A percentile compares a stretch with the other conserved stretches of the same genome.
phyloP scores from a whole-genome alignment of 106 monocot species.

The Dendrobium officinale region DNA sequence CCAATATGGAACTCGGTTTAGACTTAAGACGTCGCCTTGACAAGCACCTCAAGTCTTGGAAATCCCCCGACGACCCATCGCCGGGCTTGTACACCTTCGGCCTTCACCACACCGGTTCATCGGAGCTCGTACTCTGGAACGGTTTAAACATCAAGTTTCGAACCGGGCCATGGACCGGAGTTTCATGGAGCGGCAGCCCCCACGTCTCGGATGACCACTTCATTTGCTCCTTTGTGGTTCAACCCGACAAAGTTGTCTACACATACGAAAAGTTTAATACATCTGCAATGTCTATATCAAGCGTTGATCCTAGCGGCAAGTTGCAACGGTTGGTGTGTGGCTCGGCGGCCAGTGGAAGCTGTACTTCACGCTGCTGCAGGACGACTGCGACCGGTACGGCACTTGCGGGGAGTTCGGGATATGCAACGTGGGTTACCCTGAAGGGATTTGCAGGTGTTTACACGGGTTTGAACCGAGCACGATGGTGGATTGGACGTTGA shows the following conservation, averaged over 20 bases:
- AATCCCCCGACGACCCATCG: conserved; percentile 5
- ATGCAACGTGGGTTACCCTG: conserved; percentile 4
- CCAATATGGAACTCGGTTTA: conserved; percentile 19
- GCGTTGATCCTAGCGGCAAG: background rate
- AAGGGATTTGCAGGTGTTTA: conserved; percentile 24
- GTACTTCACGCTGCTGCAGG: conserved; percentile 1
- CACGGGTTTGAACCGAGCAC: conserved; percentile 29
- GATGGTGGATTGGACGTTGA: background rate
- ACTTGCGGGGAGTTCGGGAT: conserved; percentile 6
- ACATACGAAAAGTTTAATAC: background rate
- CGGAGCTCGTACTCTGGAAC: background rate
- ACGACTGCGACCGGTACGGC: conserved; percentile 6
- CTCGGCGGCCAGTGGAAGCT: background rate
- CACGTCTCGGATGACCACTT: conserved; percentile 2
- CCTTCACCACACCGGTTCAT: background rate
- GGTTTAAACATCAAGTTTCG: conserved; percentile 4
- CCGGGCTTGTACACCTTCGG: background rate
- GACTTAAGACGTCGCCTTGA: background rate
- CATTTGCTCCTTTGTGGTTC: background rate
- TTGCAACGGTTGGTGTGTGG: conserved; percentile 8
- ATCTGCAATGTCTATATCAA: background rate
- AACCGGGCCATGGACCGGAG: conserved; percentile 2
- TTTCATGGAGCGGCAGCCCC: conserved; percentile 5
- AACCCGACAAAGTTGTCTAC: background rate
- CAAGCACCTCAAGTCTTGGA: conserved; percentile 10